Conservation (phyloP, 129 eudicot genomes). For the Flaveria brownii region DNA sequence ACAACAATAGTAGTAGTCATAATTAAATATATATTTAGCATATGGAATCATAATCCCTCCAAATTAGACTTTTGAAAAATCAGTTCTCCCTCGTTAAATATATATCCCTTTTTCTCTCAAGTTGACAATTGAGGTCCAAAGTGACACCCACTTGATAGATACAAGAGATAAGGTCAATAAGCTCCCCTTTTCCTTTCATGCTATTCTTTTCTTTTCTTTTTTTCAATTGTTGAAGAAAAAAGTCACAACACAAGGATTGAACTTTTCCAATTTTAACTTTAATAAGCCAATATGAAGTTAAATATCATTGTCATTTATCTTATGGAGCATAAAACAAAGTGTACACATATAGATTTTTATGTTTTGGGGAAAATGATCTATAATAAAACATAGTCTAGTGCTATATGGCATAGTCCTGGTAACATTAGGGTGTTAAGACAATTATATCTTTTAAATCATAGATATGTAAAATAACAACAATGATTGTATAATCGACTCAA, state of each 20-base stretch:
- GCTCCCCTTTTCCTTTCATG: constrained; percentile 9
- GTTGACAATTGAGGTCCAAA: constrained; percentile 41
- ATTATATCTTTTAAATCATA: background rate
- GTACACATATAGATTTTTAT: background rate
- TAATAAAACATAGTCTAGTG: background rate
- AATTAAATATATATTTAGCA: background rate
- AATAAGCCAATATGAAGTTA: background rate
- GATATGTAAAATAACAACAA: too few relatives aligned
- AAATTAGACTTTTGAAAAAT: constrained; percentile 29
- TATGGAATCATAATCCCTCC: constrained; percentile 27
- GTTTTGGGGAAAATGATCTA: too few relatives aligned
- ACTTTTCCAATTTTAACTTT: constrained; percentile 2
- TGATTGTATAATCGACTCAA: too few relatives aligned
- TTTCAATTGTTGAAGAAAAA: constrained; percentile 10
- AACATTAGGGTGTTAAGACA: background rate
- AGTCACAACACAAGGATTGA: background rate
- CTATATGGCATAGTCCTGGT: background rate
- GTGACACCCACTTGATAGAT: constrained; percentile 31
- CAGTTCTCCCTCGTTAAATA: background rate
- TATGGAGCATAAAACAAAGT: background rate
- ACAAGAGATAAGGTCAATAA: constrained; percentile 18
- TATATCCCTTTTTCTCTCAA: constrained; percentile 24
- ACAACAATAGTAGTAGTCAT: background rate
- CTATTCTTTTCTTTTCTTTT: constrained; percentile 9
- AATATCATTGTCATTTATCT: constrained; percentile 6